Evolutionary conservation across 1,139 yeast genomes (phyloP).

Genomic region (Candida buenavistaensis): DNA sequence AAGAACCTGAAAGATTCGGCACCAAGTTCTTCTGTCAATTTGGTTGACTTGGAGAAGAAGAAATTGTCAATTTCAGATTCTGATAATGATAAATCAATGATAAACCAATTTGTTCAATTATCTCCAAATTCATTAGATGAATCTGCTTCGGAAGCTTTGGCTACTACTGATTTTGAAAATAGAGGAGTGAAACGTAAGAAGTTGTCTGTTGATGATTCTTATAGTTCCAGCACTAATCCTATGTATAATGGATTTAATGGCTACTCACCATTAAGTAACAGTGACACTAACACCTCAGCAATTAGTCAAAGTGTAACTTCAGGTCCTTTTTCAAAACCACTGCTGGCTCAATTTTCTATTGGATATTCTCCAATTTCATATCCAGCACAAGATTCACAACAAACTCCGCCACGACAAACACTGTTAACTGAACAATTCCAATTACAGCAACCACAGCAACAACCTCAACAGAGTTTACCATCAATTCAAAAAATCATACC

Average conservation of each 20-base stretch:
- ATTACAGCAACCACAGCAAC: slow-evolving; percentile 13
- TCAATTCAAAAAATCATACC: slow-evolving; percentile 85
- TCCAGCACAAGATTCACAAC: slow-evolving; percentile 12
- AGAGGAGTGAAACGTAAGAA: slow-evolving; percentile 45
- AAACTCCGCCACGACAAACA: slow-evolving; percentile 10
- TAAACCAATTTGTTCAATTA: slow-evolving; percentile 25
- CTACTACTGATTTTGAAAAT: slow-evolving; percentile 36
- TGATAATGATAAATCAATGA: slow-evolving; percentile 12
- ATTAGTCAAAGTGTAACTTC: slow-evolving; percentile 17
- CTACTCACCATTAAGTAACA: slow-evolving; percentile 45
- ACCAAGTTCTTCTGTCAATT: slow-evolving; percentile 21
- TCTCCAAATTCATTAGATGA: slow-evolving; percentile 69
- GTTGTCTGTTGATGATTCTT: slow-evolving; percentile 45
- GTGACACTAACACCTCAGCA: slow-evolving; percentile 45
- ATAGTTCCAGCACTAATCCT: slow-evolving; percentile 38
- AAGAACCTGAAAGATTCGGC: slow-evolving; percentile 37
- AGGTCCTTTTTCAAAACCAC: slow-evolving; percentile 9
- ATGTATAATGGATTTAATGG: slow-evolving; percentile 47
- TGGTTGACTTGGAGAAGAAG: slow-evolving; percentile 12
- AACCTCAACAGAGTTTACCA: slow-evolving; percentile 36
- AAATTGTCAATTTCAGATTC: slow-evolving; percentile 11
- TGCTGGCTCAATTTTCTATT: slow-evolving; percentile 9
- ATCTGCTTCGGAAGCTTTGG: slow-evolving; percentile 60
- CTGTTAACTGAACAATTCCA: slow-evolving; percentile 16
- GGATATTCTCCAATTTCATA: slow-evolving; percentile 19